Base-by-base conservation (phyloP, 176 grass and related monocot species). In the Aegilops bicornis region DNA sequence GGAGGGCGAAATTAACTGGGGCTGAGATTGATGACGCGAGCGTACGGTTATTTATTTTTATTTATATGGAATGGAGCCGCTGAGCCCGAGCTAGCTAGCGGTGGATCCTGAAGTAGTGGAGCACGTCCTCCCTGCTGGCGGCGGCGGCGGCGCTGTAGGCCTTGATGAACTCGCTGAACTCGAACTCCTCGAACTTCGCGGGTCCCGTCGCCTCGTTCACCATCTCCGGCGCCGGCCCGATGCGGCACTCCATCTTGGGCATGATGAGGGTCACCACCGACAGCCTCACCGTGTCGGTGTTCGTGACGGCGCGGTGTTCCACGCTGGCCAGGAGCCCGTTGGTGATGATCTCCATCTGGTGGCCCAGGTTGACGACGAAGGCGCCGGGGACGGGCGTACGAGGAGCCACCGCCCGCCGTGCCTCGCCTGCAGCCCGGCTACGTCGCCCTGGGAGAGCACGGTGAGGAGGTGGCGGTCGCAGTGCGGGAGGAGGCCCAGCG, bases 321-420 rank as follows among this genome's bases (percentile, higher is more conserved):
- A 92, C 66, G 33, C 87, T 87, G 42, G 83, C 86, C n/a, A 89
- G 81, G 23, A 89, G 14, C 59, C 87, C 90, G n/a, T 91, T 91
- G 64, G 86, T 88, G 64, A 84, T 60, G 42, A 91, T 91, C 86
- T 92, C 83, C 42, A 92, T 63, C 70, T 86, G 90, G 69, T 86
- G 86, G 12, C 90, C 90, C 35, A 92, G 86, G 23, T 88, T 83
- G 63, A 92, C 39, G 17, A 82, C 82, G 22, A 92, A 79, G 19
- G 90, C 78, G 31, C 50, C 65, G 2, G 86, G 83, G 63, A 88
- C 59, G 68, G 39, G 24, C 78, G 20, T 6, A 89, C 72, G 17
- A 15, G 16, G 47, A 83, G 36, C 90, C 78, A 88, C 16, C 82
- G 16, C 6, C 71, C 78, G 14, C 62, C 76, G 56, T 92, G 76